Percentiles rank a stretch among this genome's conserved stretches.
phyloP scores from a whole-genome alignment of 2,329 filamentous ascomycete genomes.

The Penicillium griseofulvum region DNA sequence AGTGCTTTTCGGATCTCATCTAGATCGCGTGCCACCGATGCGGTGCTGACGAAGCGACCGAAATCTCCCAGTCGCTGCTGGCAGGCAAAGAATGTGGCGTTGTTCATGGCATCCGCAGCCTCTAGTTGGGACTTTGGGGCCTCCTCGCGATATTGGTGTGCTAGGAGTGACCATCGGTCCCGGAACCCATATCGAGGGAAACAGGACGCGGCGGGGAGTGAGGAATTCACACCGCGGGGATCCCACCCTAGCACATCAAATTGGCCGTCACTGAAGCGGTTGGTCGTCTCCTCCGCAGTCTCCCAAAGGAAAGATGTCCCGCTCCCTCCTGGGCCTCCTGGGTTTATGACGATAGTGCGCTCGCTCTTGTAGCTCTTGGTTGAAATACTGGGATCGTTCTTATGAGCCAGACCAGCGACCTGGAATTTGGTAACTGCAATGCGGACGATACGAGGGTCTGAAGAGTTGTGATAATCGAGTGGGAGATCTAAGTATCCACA shows the following conservation, averaged over 20 bases:
- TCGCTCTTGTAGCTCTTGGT: constrained; percentile 8
- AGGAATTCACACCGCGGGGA: constrained; percentile 18
- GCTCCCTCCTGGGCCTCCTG: constrained; percentile 16
- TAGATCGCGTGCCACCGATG: constrained; percentile 15
- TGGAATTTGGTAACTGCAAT: constrained; percentile 18
- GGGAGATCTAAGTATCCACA: constrained; percentile 20
- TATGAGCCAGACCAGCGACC: constrained; percentile 8
- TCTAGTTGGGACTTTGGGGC: constrained; percentile 8
- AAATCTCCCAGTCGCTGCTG: constrained; percentile 16
- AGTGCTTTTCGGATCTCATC: constrained; percentile 18
- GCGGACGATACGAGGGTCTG: constrained; percentile 15
- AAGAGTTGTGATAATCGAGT: constrained; percentile 15
- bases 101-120: constrained; percentile 16
- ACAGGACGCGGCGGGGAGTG: constrained; percentile 12
- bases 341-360: constrained; percentile 18
- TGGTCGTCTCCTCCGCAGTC: constrained; percentile 12
- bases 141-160: constrained; percentile 13
- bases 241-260: constrained; percentile 19
- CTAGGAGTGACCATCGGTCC: constrained; percentile 15
- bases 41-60: constrained; percentile 18
- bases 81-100: constrained; percentile 17
- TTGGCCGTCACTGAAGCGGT: constrained; percentile 15
- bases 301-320: constrained; percentile 14
- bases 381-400: neutral
- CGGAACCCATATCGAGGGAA: constrained; percentile 11